These are phyloP conservation scores for Aspergillus sclerotioniger DNA, from an alignment of 495 filamentous ascomycete genomes.

Conservation along the genomic window DNA sequence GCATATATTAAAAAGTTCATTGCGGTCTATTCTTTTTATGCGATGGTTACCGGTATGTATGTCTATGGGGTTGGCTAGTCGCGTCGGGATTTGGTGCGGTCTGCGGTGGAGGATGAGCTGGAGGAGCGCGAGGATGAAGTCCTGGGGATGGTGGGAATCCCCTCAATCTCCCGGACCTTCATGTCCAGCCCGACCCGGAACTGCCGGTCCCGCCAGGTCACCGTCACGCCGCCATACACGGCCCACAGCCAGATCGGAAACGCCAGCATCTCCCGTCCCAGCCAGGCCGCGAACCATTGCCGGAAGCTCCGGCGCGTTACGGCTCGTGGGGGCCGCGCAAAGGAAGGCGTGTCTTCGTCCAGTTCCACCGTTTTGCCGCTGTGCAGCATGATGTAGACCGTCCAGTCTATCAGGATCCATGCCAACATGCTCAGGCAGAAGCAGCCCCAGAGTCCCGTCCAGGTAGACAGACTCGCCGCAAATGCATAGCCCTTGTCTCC, in stretches of 20 bases:
- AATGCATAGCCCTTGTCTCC: conserved; percentile 49
- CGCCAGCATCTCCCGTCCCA: conserved; percentile 78
- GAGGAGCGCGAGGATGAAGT: conserved; percentile 16
- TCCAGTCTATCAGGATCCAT: conserved; percentile 76
- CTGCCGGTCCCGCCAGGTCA: conserved; percentile 78
- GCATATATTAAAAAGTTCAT: conserved; percentile 7
- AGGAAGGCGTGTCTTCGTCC: conserved; percentile 69
- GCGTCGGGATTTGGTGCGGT: conserved; percentile 24
- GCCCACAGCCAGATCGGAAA: conserved; percentile 87
- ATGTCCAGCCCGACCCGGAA: conserved; percentile 84
- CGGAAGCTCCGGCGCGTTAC: conserved; percentile 53
- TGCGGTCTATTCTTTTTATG: conserved; percentile 5
- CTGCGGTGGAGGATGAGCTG: conserved; percentile 2
- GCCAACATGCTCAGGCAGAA: conserved; percentile 63
- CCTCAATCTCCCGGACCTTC: conserved; percentile 59
- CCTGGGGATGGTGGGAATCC: conserved; percentile 3
- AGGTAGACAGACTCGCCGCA: conserved; percentile 50
- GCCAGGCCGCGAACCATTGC: conserved; percentile 80
- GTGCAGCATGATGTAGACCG: conserved; percentile 71
- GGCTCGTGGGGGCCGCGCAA: conserved; percentile 50
- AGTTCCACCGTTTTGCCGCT: conserved; percentile 65
- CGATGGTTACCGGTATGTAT: background rate
- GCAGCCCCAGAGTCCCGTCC: conserved; percentile 61
- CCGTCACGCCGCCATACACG: conserved; percentile 75
- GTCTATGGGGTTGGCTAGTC: conserved; percentile 20